Evolutionary conservation across 148 eudicot genomes (phyloP).

Genomic region (Diospyros kaki): DNA sequence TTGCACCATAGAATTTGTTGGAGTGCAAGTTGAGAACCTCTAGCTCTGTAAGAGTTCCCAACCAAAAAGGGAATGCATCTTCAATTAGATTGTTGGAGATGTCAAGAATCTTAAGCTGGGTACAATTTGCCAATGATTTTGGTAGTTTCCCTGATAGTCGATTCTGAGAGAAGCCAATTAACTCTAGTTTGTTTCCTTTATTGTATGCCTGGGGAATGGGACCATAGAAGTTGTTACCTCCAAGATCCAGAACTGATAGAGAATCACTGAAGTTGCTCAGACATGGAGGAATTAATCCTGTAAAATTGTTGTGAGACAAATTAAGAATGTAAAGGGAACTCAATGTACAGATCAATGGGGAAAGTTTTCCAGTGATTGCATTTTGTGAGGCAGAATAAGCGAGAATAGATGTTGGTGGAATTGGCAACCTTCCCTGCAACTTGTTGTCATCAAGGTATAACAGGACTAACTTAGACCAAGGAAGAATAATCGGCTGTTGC

Average conservation of each 20-base stretch:
- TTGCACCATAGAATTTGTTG: slow-evolving; percentile 18
- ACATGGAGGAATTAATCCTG: no score
- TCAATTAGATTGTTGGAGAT: slow-evolving; percentile 21
- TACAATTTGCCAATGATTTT: slow-evolving; percentile 25
- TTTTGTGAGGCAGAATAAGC: neutral
- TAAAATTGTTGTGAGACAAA: no score
- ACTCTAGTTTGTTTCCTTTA: slow-evolving; percentile 8
- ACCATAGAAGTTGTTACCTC: no score
- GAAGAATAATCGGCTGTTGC: neutral
- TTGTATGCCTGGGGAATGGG: slow-evolving; percentile 8
- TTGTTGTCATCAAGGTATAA: slow-evolving; percentile 9
- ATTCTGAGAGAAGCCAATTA: slow-evolving; percentile 25
- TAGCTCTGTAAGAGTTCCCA: slow-evolving; percentile 29
- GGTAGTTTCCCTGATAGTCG: slow-evolving; percentile 23
- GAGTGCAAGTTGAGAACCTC: slow-evolving; percentile 19
- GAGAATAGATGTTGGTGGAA: slow-evolving; percentile 19
- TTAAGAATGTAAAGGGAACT: no score
- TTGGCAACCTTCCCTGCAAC: slow-evolving; percentile 23
- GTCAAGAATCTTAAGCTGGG: slow-evolving; percentile 25
- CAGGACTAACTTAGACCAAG: slow-evolving; percentile 5
- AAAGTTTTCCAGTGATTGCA: no score
- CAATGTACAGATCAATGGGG: no score
- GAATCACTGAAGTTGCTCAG: no score
- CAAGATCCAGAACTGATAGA: no score
- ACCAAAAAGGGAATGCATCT: slow-evolving; percentile 32